Evolutionary conservation across 2,329 filamentous ascomycete species (phyloP), one percentile per base, ranked within the genome.

Genomic region (Aspergillus sergii): DNA sequence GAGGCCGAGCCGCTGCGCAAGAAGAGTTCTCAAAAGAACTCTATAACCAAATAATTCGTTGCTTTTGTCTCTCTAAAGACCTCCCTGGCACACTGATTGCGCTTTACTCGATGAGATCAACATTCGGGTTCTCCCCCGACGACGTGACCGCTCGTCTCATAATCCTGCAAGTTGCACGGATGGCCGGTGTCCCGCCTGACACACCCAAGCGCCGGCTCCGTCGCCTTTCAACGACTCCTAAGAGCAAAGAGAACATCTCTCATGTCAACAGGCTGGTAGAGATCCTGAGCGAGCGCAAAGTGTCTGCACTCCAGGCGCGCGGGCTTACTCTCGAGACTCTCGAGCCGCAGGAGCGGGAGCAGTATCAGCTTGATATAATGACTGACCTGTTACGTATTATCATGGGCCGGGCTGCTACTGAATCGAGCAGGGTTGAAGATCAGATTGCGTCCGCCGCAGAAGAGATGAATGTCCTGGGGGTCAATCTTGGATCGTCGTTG

Each of bases 21-120:
- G 71, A 75, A 30, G 76, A 79, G 45, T 79, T 85, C 62, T 80
- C 82, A 26, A 78, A 76, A 61, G 81, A 83, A 6, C 68, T 86
- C 3, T 86, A 86, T 64, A 79, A 85, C 65, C 78, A 82, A 61
- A 83, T 86, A 54, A 78, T 85, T 32, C 77, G 81, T 36, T 82
- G 80, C 67, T 85, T 86, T 71, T 83, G 82, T 63, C 72, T 84
- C 9, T 78, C 77, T 1, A 77, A 81, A 55, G 84, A 86, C 66
- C 74, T 82, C 16, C 66, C 78, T 3, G 84, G 83, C 36, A 82
- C 80, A 4, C 74, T 85, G 26, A 80, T 85, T 36, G 83, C 83
- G 1, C 72, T 86, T 14, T 76, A 80, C 58, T 79, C 80, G 1
- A 70, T 86, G 70, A 76, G 77, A 55, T 66, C 76, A 21, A 67